A percentile compares a stretch with the other conserved stretches of the same genome.
These are phyloP conservation scores for Chaetomium sp. DNA, from an alignment of 2,329 filamentous ascomycete species.

Conservation along the genomic window DNA sequence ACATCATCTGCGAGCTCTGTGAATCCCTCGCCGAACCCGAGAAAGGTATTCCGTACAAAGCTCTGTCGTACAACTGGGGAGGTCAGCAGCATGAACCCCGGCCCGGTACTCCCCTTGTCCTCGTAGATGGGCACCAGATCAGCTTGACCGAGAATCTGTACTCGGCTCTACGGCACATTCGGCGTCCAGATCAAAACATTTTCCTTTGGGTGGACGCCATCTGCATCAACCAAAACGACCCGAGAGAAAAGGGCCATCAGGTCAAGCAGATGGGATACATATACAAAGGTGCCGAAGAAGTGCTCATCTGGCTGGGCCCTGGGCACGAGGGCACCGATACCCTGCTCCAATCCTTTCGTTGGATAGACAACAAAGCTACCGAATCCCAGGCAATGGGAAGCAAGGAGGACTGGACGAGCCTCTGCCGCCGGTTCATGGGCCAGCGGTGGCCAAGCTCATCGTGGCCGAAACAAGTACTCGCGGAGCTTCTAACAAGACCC, in stretches of 20 bases:
- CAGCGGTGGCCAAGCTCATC: neutral
- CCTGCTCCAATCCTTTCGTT: constrained; percentile 14
- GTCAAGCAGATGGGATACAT: constrained; percentile 26
- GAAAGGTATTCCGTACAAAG: constrained; percentile 27
- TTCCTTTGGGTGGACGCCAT: constrained; percentile 28
- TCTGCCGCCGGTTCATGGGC: neutral
- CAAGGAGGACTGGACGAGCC: neutral
- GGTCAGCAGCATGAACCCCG: neutral
- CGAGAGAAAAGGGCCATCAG: constrained; percentile 18
- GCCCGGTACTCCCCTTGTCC: neutral
- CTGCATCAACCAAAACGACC: constrained; percentile 25
- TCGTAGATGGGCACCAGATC: constrained; percentile 7
- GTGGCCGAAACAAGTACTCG: neutral
- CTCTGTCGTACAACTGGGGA: constrained; percentile 33
- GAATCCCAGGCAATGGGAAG: neutral
- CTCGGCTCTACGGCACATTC: constrained; percentile 16
- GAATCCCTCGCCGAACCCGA: constrained; percentile 19
- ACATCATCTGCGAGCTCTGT: constrained; percentile 26
- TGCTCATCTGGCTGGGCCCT: constrained; percentile 24
- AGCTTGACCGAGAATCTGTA: constrained; percentile 22
- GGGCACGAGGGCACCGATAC: neutral
- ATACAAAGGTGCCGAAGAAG: constrained; percentile 23
- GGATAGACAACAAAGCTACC: constrained; percentile 1
- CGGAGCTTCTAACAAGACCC: neutral
- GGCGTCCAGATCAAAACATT: constrained; percentile 19